phyloP scores from a whole-genome alignment of 2,329 filamentous ascomycete genomes.

The Fusarium domesticum region DNA sequence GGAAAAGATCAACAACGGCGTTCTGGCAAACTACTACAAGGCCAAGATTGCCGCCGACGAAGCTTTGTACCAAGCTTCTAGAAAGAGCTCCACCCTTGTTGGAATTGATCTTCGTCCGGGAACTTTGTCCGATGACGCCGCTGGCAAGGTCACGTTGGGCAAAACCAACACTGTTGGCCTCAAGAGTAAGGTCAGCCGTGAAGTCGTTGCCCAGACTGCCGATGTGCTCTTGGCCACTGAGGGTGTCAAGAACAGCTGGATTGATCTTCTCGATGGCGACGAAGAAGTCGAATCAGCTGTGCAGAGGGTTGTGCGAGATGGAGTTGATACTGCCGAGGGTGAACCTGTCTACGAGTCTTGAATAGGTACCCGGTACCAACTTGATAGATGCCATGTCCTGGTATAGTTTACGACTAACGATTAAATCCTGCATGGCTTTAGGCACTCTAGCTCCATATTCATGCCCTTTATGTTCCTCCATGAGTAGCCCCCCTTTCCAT shows the following conservation, averaged over 20 bases:
- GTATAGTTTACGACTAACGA: not conserved
- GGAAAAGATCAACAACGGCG: conserved; percentile 37
- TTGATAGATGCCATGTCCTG: not conserved
- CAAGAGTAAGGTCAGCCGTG: conserved; percentile 46
- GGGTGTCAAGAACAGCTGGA: conserved; percentile 48
- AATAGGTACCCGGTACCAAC: not conserved
- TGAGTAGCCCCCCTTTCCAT: too few species aligned
- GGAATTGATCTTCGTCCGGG: conserved; percentile 55
- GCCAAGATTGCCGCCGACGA: conserved; percentile 62
- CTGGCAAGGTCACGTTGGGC: conserved; percentile 46
- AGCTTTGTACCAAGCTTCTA: conserved; percentile 48
- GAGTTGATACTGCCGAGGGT: conserved; percentile 52
- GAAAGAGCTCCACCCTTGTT: conserved; percentile 41
- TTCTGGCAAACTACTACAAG: conserved; percentile 53
- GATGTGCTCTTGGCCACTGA: conserved; percentile 52
- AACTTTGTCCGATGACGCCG: conserved; percentile 47
- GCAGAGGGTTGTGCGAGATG: conserved; percentile 46
- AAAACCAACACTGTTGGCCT: conserved; percentile 37
- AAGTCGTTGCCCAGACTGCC: conserved; percentile 57
- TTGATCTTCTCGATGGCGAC: conserved; percentile 54
- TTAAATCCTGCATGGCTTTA: not conserved
- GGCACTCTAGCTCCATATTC: not conserved
- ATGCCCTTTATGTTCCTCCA: too few species aligned
- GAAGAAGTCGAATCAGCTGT: conserved; percentile 49
- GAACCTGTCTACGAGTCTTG: conserved; percentile 40